Conservation (phyloP, 148 eudicot species). For the Camellia lanceoleosa region DNA sequence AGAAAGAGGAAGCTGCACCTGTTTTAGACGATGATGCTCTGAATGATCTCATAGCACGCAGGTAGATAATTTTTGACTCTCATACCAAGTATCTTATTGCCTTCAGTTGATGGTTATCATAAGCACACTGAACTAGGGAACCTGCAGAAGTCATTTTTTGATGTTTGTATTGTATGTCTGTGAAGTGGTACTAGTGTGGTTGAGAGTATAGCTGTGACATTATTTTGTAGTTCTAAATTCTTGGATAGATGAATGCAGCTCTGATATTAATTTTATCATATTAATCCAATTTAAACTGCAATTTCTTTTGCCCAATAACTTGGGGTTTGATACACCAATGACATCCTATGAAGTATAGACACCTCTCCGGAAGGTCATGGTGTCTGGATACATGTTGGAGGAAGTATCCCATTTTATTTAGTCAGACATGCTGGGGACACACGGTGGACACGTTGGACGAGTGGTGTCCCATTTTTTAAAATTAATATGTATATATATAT, state of each 20-base stretch:
- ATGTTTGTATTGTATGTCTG: neutral
- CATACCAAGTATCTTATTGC: neutral
- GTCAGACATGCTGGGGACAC: too few relatives aligned
- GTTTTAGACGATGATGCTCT: slow-evolving; percentile 89
- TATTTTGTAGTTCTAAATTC: neutral
- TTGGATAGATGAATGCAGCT: slow-evolving; percentile 1
- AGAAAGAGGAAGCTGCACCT: slow-evolving; percentile 98
- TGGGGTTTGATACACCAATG: neutral
- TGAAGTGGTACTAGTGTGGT: neutral
- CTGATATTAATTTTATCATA: neutral
- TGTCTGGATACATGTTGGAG: too few relatives aligned
- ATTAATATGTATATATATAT: too few relatives aligned
- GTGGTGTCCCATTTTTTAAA: too few relatives aligned
- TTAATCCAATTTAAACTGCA: neutral
- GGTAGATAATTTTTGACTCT: slow-evolving; percentile 38
- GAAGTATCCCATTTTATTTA: too few relatives aligned
- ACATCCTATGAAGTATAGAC: neutral
- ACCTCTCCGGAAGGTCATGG: too few relatives aligned
- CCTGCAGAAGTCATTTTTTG: neutral
- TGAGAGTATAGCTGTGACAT: neutral
- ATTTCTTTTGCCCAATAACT: neutral
- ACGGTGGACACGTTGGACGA: too few relatives aligned
- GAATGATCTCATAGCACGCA: slow-evolving; percentile 91
- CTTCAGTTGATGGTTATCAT: neutral
- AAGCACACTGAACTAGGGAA: neutral